phyloP scores from a whole-genome alignment of 2,329 filamentous ascomycete genomes.

The Colletotrichum noveboracense region DNA sequence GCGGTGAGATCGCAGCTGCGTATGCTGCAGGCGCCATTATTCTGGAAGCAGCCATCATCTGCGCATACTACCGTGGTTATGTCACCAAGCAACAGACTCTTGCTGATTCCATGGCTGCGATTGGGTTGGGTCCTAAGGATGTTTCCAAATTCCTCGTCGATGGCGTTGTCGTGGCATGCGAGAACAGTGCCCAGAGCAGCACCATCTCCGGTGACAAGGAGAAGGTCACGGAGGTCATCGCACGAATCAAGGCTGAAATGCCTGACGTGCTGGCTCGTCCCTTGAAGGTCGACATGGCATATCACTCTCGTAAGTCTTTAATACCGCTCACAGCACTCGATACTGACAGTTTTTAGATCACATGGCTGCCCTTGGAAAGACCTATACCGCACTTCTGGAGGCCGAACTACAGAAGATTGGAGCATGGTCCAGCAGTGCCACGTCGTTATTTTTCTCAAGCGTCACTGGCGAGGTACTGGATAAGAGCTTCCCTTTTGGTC shows the following conservation, averaged over 20 bases:
- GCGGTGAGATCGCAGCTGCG: slow-evolving; percentile 50
- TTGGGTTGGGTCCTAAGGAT: not conserved
- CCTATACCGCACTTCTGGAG: not conserved
- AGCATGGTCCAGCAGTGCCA: not conserved
- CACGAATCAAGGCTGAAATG: not conserved
- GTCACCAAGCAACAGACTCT: slow-evolving; percentile 8
- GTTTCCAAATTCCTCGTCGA: not conserved
- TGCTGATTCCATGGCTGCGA: slow-evolving; percentile 20
- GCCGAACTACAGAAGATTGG: not conserved
- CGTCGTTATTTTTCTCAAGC: slow-evolving; percentile 6
- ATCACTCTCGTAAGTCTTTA: not conserved
- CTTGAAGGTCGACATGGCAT: not conserved
- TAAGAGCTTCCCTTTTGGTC: not conserved
- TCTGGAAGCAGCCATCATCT: slow-evolving; percentile 36
- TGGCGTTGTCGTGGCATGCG: not conserved
- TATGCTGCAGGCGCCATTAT: slow-evolving; percentile 43
- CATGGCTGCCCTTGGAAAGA: not conserved
- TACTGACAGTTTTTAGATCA: not conserved
- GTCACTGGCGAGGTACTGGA: slow-evolving; percentile 31
- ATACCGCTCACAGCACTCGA: not conserved
- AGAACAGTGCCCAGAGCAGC: not conserved
- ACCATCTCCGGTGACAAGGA: slow-evolving; percentile 10
- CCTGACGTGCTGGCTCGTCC: not conserved
- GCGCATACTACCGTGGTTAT: slow-evolving; percentile 30
- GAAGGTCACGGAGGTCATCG: not conserved